Percentiles rank a stretch among this genome's conserved stretches.
These are phyloP conservation scores for Noccaea bulbosa DNA, from an alignment of 345 rosid genomes.

Conservation along the genomic window DNA sequence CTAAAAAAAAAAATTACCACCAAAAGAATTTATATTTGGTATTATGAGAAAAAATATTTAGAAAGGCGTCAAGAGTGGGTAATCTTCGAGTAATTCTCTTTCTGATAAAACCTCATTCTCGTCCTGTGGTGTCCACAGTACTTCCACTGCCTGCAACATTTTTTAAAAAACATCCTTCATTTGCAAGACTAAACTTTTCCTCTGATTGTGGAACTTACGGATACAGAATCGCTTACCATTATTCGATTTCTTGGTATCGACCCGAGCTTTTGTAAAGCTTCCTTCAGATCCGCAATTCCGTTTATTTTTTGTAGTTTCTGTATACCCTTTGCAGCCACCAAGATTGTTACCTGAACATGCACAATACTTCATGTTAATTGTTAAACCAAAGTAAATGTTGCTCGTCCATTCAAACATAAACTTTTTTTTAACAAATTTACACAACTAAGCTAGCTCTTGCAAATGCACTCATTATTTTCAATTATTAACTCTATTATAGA, in stretches of 20 bases:
- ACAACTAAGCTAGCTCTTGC: no score
- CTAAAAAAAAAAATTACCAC: no score
- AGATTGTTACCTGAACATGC: conserved; percentile 62
- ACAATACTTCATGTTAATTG: conserved; percentile 4
- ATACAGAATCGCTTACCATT: conserved; percentile 50
- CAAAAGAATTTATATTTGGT: background rate
- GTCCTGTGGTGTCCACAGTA: conserved; percentile 91
- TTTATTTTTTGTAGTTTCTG: conserved; percentile 71
- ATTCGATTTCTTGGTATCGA: conserved; percentile 55
- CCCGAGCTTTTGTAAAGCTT: conserved; percentile 58
- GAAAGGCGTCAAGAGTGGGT: conserved; percentile 82
- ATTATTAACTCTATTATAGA: no score
- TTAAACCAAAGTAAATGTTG: background rate
- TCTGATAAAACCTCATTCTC: conserved; percentile 75
- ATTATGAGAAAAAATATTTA: conserved; percentile 10
- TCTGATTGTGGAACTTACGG: background rate
- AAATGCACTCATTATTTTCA: no score
- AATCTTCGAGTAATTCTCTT: conserved; percentile 80
- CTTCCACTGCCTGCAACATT: conserved; percentile 79
- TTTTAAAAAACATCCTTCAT: background rate
- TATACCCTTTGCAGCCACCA: conserved; percentile 82
- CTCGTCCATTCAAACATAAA: no score
- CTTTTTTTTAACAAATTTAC: background rate
- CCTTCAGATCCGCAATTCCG: conserved; percentile 65
- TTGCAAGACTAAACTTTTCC: background rate